Evolutionary conservation across 2,329 filamentous ascomycete genomes (phyloP).

Genomic region (Podosphaera fusca): DNA sequence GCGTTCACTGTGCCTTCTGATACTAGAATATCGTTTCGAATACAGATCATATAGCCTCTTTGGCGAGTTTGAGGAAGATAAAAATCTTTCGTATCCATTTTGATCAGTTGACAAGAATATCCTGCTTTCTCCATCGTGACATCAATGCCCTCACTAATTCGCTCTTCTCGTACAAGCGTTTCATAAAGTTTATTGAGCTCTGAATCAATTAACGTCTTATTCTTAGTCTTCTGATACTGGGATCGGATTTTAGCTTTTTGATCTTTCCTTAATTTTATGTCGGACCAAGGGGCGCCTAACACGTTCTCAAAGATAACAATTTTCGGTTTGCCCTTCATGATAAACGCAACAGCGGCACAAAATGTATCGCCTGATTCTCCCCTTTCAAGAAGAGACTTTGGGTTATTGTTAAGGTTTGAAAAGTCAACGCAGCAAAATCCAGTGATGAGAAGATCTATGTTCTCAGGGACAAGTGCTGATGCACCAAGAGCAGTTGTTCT

Average conservation of each 20-base stretch:
- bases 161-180: neutral
- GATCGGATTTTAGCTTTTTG: constrained; percentile 1
- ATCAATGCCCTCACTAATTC: constrained; percentile 4
- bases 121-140: constrained; percentile 17
- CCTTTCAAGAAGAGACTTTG: constrained; percentile 25
- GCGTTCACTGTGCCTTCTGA: neutral
- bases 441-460: constrained; percentile 42
- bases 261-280: constrained; percentile 10
- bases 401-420: constrained; percentile 36
- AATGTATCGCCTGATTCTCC: constrained; percentile 48
- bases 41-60: constrained; percentile 34
- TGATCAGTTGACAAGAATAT: constrained; percentile 28
- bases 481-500: constrained; percentile 46
- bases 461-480: constrained; percentile 27
- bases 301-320: constrained; percentile 58
- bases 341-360: constrained; percentile 34
- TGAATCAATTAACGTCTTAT: neutral
- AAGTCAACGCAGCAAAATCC: constrained; percentile 61
- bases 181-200: neutral
- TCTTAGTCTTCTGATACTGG: neutral
- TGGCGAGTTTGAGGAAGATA: constrained; percentile 49
- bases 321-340: constrained; percentile 28
- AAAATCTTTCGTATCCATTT: constrained; percentile 45
- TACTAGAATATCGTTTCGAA: constrained; percentile 18
- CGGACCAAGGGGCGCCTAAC: constrained; percentile 30